Conservation (phyloP, 306 rosid genomes). For the Rosa lucieae region DNA sequence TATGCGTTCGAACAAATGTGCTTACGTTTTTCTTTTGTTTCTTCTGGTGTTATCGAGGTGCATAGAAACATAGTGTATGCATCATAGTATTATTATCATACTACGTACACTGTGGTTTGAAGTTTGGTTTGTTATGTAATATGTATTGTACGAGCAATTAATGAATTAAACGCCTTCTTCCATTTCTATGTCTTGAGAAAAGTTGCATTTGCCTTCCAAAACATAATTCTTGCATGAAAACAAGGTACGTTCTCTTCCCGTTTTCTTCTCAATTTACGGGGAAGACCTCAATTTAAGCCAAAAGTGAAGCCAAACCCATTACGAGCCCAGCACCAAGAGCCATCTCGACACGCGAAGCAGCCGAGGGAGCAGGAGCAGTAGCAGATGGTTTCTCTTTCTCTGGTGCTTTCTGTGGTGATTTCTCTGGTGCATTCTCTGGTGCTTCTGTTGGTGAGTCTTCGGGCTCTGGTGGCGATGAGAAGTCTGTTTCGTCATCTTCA, state of each 20-base stretch:
- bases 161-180: neutral
- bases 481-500: neutral
- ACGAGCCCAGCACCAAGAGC: constrained; percentile 4
- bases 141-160: neutral
- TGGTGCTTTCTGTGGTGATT: neutral
- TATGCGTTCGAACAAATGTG: too few relatives aligned
- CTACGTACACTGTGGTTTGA: too few relatives aligned
- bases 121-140: too few relatives aligned
- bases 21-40: too few relatives aligned
- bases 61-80: too few relatives aligned
- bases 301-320: constrained; percentile 13
- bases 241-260: neutral
- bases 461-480: constrained; percentile 9
- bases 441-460: constrained; percentile 3
- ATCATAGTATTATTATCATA: too few relatives aligned
- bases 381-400: neutral
- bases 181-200: neutral
- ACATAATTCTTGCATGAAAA: neutral
- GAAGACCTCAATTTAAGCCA: neutral
- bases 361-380: neutral
- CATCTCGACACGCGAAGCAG: constrained; percentile 7
- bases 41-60: too few relatives aligned
- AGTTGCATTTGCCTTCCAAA: neutral
- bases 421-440: neutral
- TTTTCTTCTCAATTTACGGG: neutral